Evolutionary conservation across 139 green algal species (phyloP).

Genomic region (Auxenochlorella pyrenoidosa): DNA sequence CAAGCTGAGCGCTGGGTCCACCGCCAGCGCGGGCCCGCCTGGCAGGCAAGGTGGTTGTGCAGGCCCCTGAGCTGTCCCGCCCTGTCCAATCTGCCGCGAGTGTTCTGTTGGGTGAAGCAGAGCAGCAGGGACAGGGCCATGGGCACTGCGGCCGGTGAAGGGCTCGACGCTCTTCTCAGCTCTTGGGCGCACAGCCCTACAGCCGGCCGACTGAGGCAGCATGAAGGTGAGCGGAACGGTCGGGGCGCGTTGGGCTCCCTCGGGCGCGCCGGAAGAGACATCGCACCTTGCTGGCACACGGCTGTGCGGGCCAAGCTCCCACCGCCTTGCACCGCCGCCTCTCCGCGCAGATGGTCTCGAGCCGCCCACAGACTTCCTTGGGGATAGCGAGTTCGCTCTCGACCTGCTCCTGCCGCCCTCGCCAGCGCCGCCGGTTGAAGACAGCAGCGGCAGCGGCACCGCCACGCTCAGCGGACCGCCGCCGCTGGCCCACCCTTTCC

Average conservation of each 20-base stretch:
- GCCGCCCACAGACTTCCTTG: background rate
- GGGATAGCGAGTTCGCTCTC: background rate
- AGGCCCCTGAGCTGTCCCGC: too few species aligned
- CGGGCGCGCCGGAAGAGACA: background rate
- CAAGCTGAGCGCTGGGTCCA: too few species aligned
- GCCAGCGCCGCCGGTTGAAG: background rate
- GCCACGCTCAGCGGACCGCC: background rate
- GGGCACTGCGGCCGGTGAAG: background rate
- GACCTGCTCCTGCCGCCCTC: background rate
- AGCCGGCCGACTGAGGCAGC: background rate
- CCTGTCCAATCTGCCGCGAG: too few species aligned
- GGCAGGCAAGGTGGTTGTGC: too few species aligned
- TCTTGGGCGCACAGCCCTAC: background rate
- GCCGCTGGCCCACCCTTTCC: background rate
- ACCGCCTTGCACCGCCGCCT: background rate
- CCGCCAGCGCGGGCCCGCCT: too few species aligned
- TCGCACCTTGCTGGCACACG: background rate
- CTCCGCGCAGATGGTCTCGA: background rate
- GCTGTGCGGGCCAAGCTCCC: background rate
- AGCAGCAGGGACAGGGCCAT: too few species aligned
- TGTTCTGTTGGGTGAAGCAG: too few species aligned
- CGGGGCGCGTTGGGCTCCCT: background rate
- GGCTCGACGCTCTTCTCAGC: background rate
- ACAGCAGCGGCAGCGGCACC: conserved; percentile 8
- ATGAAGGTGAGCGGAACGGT: background rate